Conservation (phyloP, 306 rosid genomes). For the Vicia sativa region DNA sequence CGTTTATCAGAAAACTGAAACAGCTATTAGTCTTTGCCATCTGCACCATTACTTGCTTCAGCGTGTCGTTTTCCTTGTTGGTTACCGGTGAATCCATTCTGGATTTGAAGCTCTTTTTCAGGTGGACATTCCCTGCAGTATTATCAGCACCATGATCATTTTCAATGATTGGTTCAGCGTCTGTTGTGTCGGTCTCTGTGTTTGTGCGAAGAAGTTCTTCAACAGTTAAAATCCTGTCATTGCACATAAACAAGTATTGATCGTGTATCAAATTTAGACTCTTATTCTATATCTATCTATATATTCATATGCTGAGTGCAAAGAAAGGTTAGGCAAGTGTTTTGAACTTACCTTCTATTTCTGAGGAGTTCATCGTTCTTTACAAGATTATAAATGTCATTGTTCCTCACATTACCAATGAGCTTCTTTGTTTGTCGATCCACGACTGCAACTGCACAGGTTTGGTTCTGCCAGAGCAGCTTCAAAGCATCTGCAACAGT, state of each 20-base stretch:
- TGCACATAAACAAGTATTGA: slow-evolving; percentile 11
- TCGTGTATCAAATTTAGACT: too few species aligned
- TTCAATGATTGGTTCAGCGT: slow-evolving; percentile 28
- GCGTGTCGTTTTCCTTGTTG: slow-evolving; percentile 56
- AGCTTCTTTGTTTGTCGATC: slow-evolving; percentile 52
- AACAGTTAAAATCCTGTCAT: slow-evolving; percentile 47
- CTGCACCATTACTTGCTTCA: slow-evolving; percentile 58
- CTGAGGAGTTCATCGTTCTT: slow-evolving; percentile 48
- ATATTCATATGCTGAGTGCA: too few species aligned
- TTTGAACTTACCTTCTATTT: slow-evolving; percentile 49
- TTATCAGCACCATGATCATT: slow-evolving; percentile 35
- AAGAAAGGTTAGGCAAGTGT: too few species aligned
- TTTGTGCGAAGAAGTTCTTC: slow-evolving; percentile 57
- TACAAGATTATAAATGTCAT: slow-evolving; percentile 53
- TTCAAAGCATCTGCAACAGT: slow-evolving; percentile 59
- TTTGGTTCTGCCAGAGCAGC: slow-evolving; percentile 48
- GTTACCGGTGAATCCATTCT: slow-evolving; percentile 57
- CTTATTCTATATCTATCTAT: too few species aligned
- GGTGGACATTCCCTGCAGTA: slow-evolving; percentile 38
- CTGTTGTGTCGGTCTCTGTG: slow-evolving; percentile 10
- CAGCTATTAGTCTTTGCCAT: slow-evolving; percentile 46
- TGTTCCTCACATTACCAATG: slow-evolving; percentile 58
- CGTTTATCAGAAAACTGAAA: slow-evolving; percentile 58
- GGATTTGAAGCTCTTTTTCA: slow-evolving; percentile 40
- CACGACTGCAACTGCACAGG: slow-evolving; percentile 52